Percentiles rank a stretch among this genome's conserved stretches.
phyloP scores from a whole-genome alignment of 208 protist genomes.

The Sergeia podlipaevii region DNA sequence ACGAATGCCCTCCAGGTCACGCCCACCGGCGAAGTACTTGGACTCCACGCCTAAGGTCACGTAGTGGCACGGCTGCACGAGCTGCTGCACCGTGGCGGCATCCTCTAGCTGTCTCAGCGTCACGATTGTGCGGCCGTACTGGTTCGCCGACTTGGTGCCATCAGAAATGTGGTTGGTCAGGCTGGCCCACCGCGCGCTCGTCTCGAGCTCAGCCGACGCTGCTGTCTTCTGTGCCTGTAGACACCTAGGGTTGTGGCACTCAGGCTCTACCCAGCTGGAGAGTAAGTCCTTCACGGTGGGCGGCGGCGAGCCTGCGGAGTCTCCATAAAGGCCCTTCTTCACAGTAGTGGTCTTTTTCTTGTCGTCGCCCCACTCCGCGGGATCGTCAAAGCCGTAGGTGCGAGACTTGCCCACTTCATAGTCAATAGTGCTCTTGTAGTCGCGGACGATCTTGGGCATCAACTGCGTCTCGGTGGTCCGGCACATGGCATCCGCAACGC shows the following conservation, averaged over 20 bases:
- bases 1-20: constrained; percentile 56
- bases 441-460: constrained; percentile 56
- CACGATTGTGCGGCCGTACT: constrained; percentile 9
- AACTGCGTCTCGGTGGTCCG: constrained; percentile 23
- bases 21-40: constrained; percentile 78
- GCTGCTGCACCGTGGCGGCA: constrained; percentile 58
- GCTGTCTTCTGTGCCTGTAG: too few relatives aligned
- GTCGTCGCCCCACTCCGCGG: constrained; percentile 37
- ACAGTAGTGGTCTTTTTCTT: constrained; percentile 21
- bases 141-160: constrained; percentile 6
- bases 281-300: constrained; percentile 48
- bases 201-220: not conserved
- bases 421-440: constrained; percentile 42
- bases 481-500: constrained; percentile 2
- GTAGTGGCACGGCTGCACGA: constrained; percentile 84
- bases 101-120: constrained; percentile 37
- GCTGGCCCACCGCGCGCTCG: not conserved
- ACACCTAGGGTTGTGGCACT: not conserved
- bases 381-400: constrained; percentile 60
- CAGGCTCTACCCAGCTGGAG: constrained; percentile 41
- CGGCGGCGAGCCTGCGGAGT: constrained; percentile 33
- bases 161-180: constrained; percentile 5
- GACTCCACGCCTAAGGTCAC: constrained; percentile 72
- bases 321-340: constrained; percentile 18
- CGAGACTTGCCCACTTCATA: constrained; percentile 54